Base-by-base conservation (phyloP, 257 asterid genomes). In the Salvia splendens region DNA sequence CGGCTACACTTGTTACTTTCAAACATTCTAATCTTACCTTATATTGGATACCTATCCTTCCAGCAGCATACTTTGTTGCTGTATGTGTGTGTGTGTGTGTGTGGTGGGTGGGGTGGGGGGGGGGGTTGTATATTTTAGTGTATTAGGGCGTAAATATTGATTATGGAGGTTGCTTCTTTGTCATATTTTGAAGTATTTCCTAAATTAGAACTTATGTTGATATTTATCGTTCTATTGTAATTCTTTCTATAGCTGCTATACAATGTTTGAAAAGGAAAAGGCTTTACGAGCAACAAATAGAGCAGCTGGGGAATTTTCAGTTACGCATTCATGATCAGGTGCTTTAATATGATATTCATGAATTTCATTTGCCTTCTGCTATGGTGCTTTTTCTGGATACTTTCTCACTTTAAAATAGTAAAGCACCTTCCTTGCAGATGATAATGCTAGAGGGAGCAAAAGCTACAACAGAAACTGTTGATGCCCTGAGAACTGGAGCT, bases 391-490 rank as follows among this genome's bases (percentile, higher is more conserved):
- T 61, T 33, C 11, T 57, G 52, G 47, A 3, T 24, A 24, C 30
- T 24, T 24, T 24, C 30, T 24, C 4, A 14, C 38, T 60, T 33
- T 41, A 12, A 17, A 12, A 51, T 42, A 12, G 55, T 41, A 30
- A 24, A 1, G 30, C 40, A 41, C 32, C 15, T 51, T 57, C 54
- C 46, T 54, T 64, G 46, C 77, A 86, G 94, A 86, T 86, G 93
- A 86, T 86, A 71, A 63, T 84, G 93, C 77, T 86, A 30, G 93
- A 86, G 72, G 93, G 88, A 48, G 90, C 94, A 52, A 86, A 86
- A 82, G 90, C 90, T 57, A 86, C 93, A 61, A 86, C 89, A 15
- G 93, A 86, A 67, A 86, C 93, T 73, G 89, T 86, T 64, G 93
- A 78, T 67, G 93, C 90, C 56, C 70, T 84, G 79, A 86, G 93